Base-by-base conservation (phyloP, 805 yeast genomes). In the Candida succiphila region DNA sequence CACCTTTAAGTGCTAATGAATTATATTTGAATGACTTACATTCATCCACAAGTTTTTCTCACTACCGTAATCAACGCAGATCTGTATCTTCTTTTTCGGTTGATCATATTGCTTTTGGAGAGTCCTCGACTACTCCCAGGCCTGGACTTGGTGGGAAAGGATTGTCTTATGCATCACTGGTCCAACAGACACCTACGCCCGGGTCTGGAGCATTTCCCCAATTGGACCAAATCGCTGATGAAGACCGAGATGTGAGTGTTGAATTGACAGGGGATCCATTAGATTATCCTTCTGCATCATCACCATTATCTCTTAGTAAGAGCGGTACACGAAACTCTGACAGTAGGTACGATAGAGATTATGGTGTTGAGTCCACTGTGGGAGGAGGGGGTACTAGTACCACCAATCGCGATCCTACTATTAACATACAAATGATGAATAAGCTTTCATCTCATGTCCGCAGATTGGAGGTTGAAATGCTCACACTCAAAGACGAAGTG, bases 381-480 rank as follows among this genome's bases (percentile, higher is more conserved):
- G 48, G 45, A 18, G 30, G 25, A 17, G 40, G 38, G n/a, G 36
- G 34, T 7, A 44, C 25, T 5, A 27, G 25, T 20, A 39, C 37
- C n/a, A 36, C 34, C 7, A 44, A 26, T 4, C 43, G 6, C 39
- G 49, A 7, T 29, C 43, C 26, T 17, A 32, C 34, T 10, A 32
- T 42, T 12, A 56, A 57, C 34, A 67, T 78, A 29, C 95, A 82
- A 49, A 52, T 84, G 34, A 70, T 84, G 31, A 75, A 80, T 40
- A 83, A 79, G 46, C 67, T 92, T 65, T 76, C 88, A 30, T 60
- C 83, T 0, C 84, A 77, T 32, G 75, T 89, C 15, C 69, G 95
- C 38, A 67, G 88, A 36, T 61, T 89, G 27, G 95, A 89, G 51
- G 70, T 81, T 19, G 96, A 92, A 49, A 54, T 87, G 13, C 56